These are phyloP conservation scores for Acaromyces ingoldii DNA, from an alignment of 1,284 basidiomycete species.

Conservation along the genomic window DNA sequence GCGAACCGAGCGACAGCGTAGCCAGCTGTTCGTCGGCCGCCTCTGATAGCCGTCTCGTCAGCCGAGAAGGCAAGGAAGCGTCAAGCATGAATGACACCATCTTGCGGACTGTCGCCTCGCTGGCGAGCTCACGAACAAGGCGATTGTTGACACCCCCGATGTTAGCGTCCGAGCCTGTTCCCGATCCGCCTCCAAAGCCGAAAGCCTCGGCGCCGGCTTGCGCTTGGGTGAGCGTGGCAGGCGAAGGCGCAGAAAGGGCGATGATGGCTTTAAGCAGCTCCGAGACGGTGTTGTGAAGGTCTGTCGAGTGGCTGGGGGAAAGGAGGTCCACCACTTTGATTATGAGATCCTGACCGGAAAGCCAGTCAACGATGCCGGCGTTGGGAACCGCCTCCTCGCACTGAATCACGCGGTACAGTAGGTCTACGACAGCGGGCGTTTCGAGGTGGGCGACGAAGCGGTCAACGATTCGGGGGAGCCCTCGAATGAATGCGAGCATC, in stretches of 20 bases:
- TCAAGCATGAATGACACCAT: slow-evolving; percentile 76
- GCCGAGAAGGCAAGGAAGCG: slow-evolving; percentile 49
- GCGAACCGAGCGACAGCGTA: slow-evolving; percentile 10
- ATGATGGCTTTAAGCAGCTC: slow-evolving; percentile 94
- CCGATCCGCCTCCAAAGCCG: slow-evolving; percentile 24
- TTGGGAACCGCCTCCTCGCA: slow-evolving; percentile 80
- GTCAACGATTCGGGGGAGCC: slow-evolving; percentile 74
- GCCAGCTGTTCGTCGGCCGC: slow-evolving; percentile 32
- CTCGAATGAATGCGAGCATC: slow-evolving; percentile 88
- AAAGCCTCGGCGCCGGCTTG: slow-evolving; percentile 31
- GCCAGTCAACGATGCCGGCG: slow-evolving; percentile 82
- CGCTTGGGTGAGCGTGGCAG: slow-evolving; percentile 56
- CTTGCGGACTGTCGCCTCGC: slow-evolving; percentile 66
- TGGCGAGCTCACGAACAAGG: slow-evolving; percentile 84
- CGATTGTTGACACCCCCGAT: slow-evolving; percentile 59
- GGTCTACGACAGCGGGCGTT: slow-evolving; percentile 83
- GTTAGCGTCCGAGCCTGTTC: slow-evolving; percentile 8
- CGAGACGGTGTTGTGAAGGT: slow-evolving; percentile 79
- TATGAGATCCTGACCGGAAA: slow-evolving; percentile 79
- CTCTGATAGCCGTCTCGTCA: slow-evolving; percentile 18
- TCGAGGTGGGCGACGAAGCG: slow-evolving; percentile 81
- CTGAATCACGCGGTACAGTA: slow-evolving; percentile 86
- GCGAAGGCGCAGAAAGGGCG: slow-evolving; percentile 84
- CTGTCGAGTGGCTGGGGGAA: slow-evolving; percentile 69
- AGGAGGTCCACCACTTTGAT: slow-evolving; percentile 74